Evolutionary conservation across 2,329 filamentous ascomycete species (phyloP).

Genomic region (Neobulgaria alba): DNA sequence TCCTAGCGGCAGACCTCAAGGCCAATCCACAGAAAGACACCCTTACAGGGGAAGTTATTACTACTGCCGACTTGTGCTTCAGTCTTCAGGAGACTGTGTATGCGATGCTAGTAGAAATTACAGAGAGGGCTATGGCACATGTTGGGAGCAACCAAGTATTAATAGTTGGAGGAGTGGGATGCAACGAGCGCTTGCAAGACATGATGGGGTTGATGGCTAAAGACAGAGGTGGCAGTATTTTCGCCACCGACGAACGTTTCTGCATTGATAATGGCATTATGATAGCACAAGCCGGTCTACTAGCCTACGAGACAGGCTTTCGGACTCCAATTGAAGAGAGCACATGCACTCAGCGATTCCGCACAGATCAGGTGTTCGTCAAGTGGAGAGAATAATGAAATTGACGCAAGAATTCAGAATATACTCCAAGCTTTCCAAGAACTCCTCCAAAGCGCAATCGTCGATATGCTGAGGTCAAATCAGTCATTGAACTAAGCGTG

Average conservation of each 20-base stretch:
- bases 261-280: conserved; percentile 99
- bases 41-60: conserved; percentile 51
- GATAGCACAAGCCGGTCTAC: conserved; percentile 91
- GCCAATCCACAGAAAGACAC: conserved; percentile 36
- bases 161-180: conserved; percentile 92
- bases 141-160: conserved; percentile 85
- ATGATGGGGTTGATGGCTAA: conserved; percentile 98
- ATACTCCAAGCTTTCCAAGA: no score
- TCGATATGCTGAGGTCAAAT: no score
- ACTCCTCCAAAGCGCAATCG: no score
- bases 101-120: conserved; percentile 97
- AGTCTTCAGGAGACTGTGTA: conserved; percentile 91
- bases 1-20: conserved; percentile 63
- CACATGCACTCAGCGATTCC: conserved; percentile 75
- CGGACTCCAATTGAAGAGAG: conserved; percentile 69
- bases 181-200: conserved; percentile 86
- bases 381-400: conserved; percentile 57
- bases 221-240: conserved; percentile 82
- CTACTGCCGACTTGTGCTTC: conserved; percentile 82
- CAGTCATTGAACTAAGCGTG: no score
- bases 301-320: conserved; percentile 78
- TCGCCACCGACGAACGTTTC: conserved; percentile 92
- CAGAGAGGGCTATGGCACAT: conserved; percentile 96
- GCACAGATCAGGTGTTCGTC: conserved; percentile 73
- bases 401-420: no score